Conservation (phyloP, 176 grass and related monocot species). For the Stipa capillata region DNA sequence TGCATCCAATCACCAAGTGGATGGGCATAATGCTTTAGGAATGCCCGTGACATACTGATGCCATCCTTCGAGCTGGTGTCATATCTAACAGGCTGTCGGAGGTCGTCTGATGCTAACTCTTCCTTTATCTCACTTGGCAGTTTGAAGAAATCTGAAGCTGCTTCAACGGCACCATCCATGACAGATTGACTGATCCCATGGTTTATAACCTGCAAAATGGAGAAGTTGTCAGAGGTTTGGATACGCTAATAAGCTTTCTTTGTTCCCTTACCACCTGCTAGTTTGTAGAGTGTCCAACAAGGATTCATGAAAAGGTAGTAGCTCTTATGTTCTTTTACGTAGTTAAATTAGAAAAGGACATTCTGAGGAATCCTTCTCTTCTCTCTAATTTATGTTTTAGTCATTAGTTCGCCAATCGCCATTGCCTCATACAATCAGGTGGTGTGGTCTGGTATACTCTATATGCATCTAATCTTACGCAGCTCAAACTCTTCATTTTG, state of each 20-base stretch:
- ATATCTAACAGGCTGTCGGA: constrained; percentile 51
- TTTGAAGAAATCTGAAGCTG: constrained; percentile 63
- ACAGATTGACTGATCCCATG: constrained; percentile 64
- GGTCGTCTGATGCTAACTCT: constrained; percentile 47
- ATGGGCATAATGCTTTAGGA: constrained; percentile 75
- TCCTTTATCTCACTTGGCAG: constrained; percentile 42
- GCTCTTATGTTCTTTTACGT: neutral
- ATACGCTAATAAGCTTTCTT: neutral
- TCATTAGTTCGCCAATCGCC: neutral
- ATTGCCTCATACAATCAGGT: neutral
- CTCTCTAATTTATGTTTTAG: neutral
- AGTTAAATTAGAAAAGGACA: neutral
- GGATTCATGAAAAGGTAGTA: neutral
- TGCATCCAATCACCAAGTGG: constrained; percentile 46
- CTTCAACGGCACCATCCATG: constrained; percentile 46
- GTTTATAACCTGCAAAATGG: constrained; percentile 57
- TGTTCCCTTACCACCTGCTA: neutral
- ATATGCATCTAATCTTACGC: neutral
- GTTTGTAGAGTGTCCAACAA: neutral
- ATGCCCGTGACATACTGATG: constrained; percentile 32
- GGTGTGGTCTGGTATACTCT: neutral
- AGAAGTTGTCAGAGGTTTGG: neutral
- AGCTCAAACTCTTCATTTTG: neutral
- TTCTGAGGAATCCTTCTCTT: neutral
- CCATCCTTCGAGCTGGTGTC: constrained; percentile 38